These are phyloP conservation scores for Fragilariopsis cylindrus DNA, from an alignment of 108 stramenopile genomes.

Conservation along the genomic window DNA sequence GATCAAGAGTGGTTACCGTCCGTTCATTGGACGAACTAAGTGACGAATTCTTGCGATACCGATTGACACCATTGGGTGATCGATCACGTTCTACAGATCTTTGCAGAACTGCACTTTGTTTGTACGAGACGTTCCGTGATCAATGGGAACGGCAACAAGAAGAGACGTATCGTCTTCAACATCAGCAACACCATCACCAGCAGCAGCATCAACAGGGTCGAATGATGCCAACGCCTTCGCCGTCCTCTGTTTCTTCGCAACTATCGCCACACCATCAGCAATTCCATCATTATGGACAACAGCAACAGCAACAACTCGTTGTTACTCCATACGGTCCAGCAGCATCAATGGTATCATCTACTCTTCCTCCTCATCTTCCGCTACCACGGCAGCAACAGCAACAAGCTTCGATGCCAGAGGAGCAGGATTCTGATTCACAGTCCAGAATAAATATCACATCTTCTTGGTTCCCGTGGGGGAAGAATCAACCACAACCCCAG, in stretches of 20 bases:
- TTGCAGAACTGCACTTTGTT: conserved; percentile 46
- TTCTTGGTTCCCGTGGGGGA: conserved; percentile 19
- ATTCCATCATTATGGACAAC: neutral
- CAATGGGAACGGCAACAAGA: conserved; percentile 53
- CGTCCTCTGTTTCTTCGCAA: neutral
- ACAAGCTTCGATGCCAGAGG: neutral
- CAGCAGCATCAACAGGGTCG: neutral
- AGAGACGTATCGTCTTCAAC: neutral
- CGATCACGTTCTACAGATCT: conserved; percentile 9
- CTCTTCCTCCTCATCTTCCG: neutral
- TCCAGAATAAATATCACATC: conserved; percentile 1
- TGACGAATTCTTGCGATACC: conserved; percentile 20
- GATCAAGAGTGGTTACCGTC: neutral
- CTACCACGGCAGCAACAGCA: conserved; percentile 1
- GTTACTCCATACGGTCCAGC: neutral
- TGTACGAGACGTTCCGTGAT: conserved; percentile 62
- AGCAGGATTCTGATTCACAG: neutral
- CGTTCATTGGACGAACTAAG: conserved; percentile 26
- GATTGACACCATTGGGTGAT: conserved; percentile 3
- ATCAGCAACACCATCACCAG: neutral
- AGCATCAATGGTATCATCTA: neutral
- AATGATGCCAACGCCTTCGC: conserved; percentile 5
- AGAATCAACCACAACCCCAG: neutral
- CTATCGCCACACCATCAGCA: conserved; percentile 5
- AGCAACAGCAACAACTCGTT: neutral